A percentile compares a stretch with the other conserved stretches of the same genome.
Conservation (phyloP, 2,329 filamentous ascomycete species). For the Exophiala oligosperma region DNA sequence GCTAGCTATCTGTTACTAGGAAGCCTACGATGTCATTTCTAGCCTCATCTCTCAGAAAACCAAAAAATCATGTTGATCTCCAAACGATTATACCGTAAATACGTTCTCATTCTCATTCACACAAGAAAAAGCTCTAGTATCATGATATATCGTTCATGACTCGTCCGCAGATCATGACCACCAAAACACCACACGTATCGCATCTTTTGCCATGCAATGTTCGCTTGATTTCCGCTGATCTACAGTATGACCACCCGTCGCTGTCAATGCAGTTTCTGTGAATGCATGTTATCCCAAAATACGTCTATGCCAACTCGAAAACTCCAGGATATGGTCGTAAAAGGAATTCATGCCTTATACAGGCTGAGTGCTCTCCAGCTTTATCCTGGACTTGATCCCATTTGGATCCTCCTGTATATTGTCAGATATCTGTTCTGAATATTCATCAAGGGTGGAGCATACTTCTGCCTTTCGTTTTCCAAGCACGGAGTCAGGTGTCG, state of each 20-base stretch:
- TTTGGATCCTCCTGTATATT: constrained; percentile 13
- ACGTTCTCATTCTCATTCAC: no score
- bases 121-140: no score
- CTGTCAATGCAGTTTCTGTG: background rate
- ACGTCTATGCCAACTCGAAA: background rate
- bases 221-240: background rate
- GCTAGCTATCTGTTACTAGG: no score
- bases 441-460: background rate
- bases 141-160: background rate
- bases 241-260: background rate
- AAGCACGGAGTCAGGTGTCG: constrained; percentile 64
- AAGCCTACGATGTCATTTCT: no score
- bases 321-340: background rate
- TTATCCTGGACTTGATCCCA: constrained; percentile 30
- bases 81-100: no score
- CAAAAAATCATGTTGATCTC: no score
- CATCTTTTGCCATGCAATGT: background rate
- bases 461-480: constrained; percentile 75
- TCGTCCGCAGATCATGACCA: no score
- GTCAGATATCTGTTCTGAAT: background rate
- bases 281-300: background rate
- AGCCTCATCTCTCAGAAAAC: no score
- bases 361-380: constrained; percentile 29
- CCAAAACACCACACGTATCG: no score
- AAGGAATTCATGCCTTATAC: background rate